Base-by-base conservation (phyloP, 306 rosid species). In the Begonia fuchsioides region DNA sequence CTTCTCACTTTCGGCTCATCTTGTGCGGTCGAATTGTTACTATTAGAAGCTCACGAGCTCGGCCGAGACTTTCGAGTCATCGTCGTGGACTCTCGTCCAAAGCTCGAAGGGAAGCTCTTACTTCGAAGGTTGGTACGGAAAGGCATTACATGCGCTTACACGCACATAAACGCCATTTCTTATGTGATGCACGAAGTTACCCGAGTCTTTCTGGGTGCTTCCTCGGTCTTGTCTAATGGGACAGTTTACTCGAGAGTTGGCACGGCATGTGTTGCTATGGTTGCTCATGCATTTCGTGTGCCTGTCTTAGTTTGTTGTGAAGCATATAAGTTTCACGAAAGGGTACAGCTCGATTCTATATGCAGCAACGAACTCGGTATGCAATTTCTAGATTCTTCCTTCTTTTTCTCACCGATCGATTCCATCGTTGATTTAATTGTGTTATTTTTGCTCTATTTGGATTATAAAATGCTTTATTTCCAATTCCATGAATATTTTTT, bases 301-400 rank as follows among this genome's bases (percentile, higher is more conserved):
- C 96, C 96, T 9, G 96, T 83, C 47, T 71, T 87, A 68, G 64
- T 87, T 57, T 83, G 96, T 70, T 87, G 96, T 40, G 96, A 83
- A 76, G 83, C 94, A 39, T 87, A 83, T 58, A 87, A 87, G 56
- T 87, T 87, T 76, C 94, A 87, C 48, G 94, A 87, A 73, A 77
- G 96, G 67, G 96, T 87, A 53, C 96, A 75, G 63, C 96, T 87
- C 65, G 96, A 83, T 70, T 83, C 96, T 6, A 76, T 87, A 53
- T 83, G 96, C 69, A 83, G 68, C 43, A 87, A 87, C 10, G 96
- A 87, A 64, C 70, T 87, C 44, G 94, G 96, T 80, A 73, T 20
- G 71, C 43, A 57, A 58, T 45, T 41, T 41, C 45, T 41, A 41
- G 45, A 11, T n/a, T n/a, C n/a, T n/a, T n/a, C n/a, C n/a, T n/a